Evolutionary conservation across 202 grass and related monocot species (phyloP), one percentile per base, ranked within the genome.

Genomic region (Panicum virgatum): DNA sequence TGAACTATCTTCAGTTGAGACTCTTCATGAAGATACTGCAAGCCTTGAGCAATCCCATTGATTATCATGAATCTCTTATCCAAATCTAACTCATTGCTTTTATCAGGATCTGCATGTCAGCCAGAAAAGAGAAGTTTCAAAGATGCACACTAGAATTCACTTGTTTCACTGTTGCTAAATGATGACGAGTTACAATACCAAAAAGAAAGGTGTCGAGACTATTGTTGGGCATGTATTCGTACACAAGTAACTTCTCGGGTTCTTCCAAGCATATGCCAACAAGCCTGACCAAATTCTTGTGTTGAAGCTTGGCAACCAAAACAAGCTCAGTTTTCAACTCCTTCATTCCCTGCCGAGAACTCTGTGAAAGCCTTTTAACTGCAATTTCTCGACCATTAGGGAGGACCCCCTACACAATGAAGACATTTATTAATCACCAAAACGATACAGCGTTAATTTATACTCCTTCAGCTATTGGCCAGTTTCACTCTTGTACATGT

Each of bases 291-390:
- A 97, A 83, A 88, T 97, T 97, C 65, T 84, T 89, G 77, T 97
- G 91, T 75, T 87, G 87, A 83, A 94, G 91, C 63, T 91, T 97
- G 25, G 94, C 94, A 60, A 94, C 86, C 74, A 90, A 86, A 73
- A 90, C 79, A 63, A 94, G 62, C 80, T 97, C 94, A 83, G 89
- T 94, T 88, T 90, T 92, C 27, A 97, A 50, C 83, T 97, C 94
- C 63, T 80, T 52, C 11, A 94, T 80, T 12, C 92, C 92, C 90
- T 97, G 92, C 6, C 39, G 63, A 30, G 94, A 97, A 79, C 66
- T 76, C 52, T 84, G 79, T 26, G 92, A 94, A 11, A 97, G 86
- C 46, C 89, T 74, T 80, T 97, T 97, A 18, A 94, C 86, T 71
- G 94, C 94, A 69, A 97, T 90, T 85, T 94, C 80, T 80, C 78